Base-by-base conservation (phyloP, 2,329 filamentous ascomycete species). In the Sclerotinia sclerotiorum region DNA sequence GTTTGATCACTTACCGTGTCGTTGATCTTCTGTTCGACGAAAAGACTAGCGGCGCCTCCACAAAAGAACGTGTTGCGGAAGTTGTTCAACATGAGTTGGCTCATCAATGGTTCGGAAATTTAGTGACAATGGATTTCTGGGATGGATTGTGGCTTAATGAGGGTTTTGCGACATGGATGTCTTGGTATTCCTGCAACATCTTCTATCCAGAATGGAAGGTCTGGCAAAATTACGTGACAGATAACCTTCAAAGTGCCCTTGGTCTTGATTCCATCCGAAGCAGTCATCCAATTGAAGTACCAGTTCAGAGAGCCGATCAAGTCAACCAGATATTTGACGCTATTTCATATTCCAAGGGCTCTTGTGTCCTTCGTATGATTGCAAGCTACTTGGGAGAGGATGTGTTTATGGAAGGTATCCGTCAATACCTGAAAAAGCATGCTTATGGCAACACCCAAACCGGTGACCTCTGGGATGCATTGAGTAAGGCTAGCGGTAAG, bases 141-240 rank as follows among this genome's bases (percentile, higher is more conserved):
- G 93, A 97, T 80, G 94, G 94, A 67, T 83, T 98, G 10, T 98
- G 94, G 94, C 86, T 98, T 66, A 98, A 98, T 79, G 92, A 96
- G 79, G 92, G 92, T 48, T 96, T 96, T 75, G 92, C 93, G 44
- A 96, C 92, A 51, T 92, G 91, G 88, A 93, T 95, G 92, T 94
- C 91, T 70, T 90, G 93, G 92, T 95, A 95, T 81, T 93, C 92
- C 55, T 96, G 93, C 85, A 94, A 98, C 79, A 86, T 87, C 69
- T 97, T 98, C 83, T 98, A 94, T 81, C 94, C 94, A 11, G 94
- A 98, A 80, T 98, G 94, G 94, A 97, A 97, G 81, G 93, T 98
- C 19, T 98, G 94, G 94, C 88, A 98, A 80, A 90, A 89, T 39
- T 98, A 97, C 78, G 94, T 98, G 68, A 94, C 92, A 44, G 94